phyloP scores from a whole-genome alignment of 1,139 yeast species.

The Hemisphaericaspora subhashii region DNA sequence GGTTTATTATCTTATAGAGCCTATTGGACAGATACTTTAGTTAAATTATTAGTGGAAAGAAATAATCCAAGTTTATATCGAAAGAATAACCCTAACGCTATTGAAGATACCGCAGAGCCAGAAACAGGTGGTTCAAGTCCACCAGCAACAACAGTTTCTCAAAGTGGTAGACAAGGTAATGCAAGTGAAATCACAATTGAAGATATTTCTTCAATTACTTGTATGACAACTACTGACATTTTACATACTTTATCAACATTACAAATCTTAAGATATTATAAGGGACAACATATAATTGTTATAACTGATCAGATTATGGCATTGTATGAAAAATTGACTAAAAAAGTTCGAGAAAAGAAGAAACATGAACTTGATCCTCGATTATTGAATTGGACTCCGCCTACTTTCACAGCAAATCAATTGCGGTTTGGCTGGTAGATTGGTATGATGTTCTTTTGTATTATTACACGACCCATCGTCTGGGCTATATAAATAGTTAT shows the following conservation, averaged over 20 bases:
- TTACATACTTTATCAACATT: slow-evolving; percentile 89
- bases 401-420: slow-evolving; percentile 94
- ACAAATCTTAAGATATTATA: slow-evolving; percentile 86
- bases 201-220: slow-evolving; percentile 79
- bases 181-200: slow-evolving; percentile 81
- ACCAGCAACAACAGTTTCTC: slow-evolving; percentile 13
- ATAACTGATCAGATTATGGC: slow-evolving; percentile 80
- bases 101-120: slow-evolving; percentile 29
- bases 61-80: slow-evolving; percentile 40
- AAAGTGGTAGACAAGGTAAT: slow-evolving; percentile 15
- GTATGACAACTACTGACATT: slow-evolving; percentile 97
- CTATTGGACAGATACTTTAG: slow-evolving; percentile 91
- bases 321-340: slow-evolving; percentile 70
- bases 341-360: slow-evolving; percentile 58
- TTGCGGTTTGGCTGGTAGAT: slow-evolving; percentile 87
- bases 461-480: too few species aligned
- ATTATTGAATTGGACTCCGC: slow-evolving; percentile 88
- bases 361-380: slow-evolving; percentile 75
- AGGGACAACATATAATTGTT: slow-evolving; percentile 94
- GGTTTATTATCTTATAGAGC: slow-evolving; percentile 94
- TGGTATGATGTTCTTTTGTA: neutral
- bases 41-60: slow-evolving; percentile 69
- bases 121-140: slow-evolving; percentile 28
- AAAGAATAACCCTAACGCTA: slow-evolving; percentile 37
- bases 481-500: neutral